These are phyloP conservation scores for Phytophthora sp. DNA, from an alignment of 352 stramenopile genomes.

Conservation along the genomic window DNA sequence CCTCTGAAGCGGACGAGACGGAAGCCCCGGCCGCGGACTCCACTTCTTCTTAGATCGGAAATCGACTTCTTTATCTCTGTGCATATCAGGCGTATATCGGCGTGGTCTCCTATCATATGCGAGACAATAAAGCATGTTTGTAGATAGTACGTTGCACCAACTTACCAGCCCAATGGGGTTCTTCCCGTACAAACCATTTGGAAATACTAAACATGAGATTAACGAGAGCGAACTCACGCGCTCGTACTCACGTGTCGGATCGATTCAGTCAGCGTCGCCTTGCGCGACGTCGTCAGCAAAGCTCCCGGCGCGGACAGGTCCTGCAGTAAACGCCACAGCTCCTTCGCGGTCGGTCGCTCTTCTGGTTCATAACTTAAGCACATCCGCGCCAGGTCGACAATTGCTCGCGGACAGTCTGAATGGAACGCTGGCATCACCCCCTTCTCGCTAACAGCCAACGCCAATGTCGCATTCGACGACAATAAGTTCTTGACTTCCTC, in stretches of 20 bases:
- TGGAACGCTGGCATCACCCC: conserved; percentile 45
- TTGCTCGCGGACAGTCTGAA: conserved; percentile 38
- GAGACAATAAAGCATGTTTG: conserved; percentile 45
- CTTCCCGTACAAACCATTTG: conserved; percentile 4
- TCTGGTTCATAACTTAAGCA: conserved; percentile 55
- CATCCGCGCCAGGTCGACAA: conserved; percentile 40
- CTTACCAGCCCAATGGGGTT: conserved; percentile 8
- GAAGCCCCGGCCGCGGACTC: conserved; percentile 4
- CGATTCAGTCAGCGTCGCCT: conserved; percentile 32
- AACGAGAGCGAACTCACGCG: too few relatives aligned
- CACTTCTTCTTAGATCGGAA: conserved; percentile 31
- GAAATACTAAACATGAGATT: conserved; percentile 12
- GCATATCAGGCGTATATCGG: conserved; percentile 35
- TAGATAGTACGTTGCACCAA: conserved; percentile 27
- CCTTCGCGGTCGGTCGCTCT: conserved; percentile 57
- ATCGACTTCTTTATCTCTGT: conserved; percentile 41
- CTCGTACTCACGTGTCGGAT: conserved; percentile 31
- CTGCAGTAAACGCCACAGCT: conserved; percentile 46
- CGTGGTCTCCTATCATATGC: conserved; percentile 33
- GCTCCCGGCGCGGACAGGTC: conserved; percentile 24
- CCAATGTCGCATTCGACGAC: conserved; percentile 49
- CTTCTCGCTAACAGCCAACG: conserved; percentile 51
- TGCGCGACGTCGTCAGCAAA: conserved; percentile 27
- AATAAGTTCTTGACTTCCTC: conserved; percentile 28
- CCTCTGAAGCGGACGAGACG: neutral